A percentile compares a stretch with the other conserved stretches of the same genome.
Evolutionary conservation across 495 filamentous ascomycete genomes (phyloP).

Genomic region (Astrothelium macrocarpum): DNA sequence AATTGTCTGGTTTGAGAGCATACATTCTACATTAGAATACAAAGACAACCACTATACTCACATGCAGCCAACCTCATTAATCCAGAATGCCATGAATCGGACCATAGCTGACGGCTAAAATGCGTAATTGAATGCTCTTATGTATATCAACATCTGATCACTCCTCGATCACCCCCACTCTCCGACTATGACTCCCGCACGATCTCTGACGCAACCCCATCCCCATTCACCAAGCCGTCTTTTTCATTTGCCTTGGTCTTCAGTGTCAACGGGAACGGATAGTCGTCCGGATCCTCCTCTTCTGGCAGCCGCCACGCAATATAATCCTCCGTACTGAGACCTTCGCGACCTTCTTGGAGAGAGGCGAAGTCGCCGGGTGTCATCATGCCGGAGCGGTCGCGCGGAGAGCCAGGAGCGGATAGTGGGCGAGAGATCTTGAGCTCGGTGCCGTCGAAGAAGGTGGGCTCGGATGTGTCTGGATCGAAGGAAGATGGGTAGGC

Average conservation of each 20-base stretch:
- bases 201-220: too few species aligned
- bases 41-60: neutral
- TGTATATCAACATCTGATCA: neutral
- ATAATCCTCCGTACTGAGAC: constrained; percentile 92
- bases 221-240: neutral
- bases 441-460: constrained; percentile 79
- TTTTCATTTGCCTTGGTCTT: constrained; percentile 12
- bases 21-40: neutral
- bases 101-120: neutral
- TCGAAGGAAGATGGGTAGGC: constrained; percentile 84
- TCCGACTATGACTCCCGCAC: too few species aligned
- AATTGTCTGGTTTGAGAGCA: neutral
- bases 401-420: constrained; percentile 84
- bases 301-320: constrained; percentile 96
- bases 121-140: neutral
- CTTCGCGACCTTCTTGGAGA: constrained; percentile 87
- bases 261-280: constrained; percentile 82
- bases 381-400: constrained; percentile 94
- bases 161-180: too few species aligned
- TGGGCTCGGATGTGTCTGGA: constrained; percentile 58
- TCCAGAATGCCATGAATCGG: constrained; percentile 4
- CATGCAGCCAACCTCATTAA: neutral
- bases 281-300: constrained; percentile 80
- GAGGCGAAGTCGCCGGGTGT: constrained; percentile 96
- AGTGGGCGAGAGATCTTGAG: constrained; percentile 90